Conservation (phyloP, 306 rosid genomes). For the Pueraria montana region DNA sequence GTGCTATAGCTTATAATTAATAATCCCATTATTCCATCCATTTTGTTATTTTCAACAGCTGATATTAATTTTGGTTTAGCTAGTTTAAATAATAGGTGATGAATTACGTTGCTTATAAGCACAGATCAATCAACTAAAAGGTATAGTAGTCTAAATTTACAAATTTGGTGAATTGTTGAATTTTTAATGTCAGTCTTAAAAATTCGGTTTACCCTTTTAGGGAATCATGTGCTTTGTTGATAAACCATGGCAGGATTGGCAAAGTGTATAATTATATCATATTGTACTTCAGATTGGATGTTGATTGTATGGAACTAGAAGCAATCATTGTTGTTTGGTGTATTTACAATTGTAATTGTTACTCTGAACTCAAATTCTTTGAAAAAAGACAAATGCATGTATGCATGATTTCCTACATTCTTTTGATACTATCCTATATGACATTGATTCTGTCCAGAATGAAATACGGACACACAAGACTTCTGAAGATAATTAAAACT, state of each 20-base stretch:
- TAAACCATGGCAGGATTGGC: slow-evolving; percentile 15
- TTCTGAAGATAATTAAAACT: neutral
- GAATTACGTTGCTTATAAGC: neutral
- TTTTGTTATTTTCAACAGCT: slow-evolving; percentile 7
- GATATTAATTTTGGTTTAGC: slow-evolving; percentile 10
- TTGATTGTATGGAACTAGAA: slow-evolving; percentile 5
- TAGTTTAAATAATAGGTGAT: slow-evolving; percentile 8
- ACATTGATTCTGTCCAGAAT: neutral
- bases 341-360: slow-evolving; percentile 2
- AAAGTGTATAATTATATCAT: neutral
- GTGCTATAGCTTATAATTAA: slow-evolving; percentile 8
- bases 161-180: neutral
- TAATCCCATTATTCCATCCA: slow-evolving; percentile 1
- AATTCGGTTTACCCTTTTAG: neutral
- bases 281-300: slow-evolving; percentile 11
- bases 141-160: neutral
- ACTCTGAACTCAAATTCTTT: neutral
- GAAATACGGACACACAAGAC: neutral
- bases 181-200: neutral
- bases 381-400: neutral
- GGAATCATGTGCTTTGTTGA: slow-evolving; percentile 21
- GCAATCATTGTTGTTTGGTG: neutral
- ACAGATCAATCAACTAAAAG: slow-evolving; percentile 28
- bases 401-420: neutral
- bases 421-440: neutral